Conservation (phyloP, 768 basidiomycete genomes). For the Phanerochaete sordida region DNA sequence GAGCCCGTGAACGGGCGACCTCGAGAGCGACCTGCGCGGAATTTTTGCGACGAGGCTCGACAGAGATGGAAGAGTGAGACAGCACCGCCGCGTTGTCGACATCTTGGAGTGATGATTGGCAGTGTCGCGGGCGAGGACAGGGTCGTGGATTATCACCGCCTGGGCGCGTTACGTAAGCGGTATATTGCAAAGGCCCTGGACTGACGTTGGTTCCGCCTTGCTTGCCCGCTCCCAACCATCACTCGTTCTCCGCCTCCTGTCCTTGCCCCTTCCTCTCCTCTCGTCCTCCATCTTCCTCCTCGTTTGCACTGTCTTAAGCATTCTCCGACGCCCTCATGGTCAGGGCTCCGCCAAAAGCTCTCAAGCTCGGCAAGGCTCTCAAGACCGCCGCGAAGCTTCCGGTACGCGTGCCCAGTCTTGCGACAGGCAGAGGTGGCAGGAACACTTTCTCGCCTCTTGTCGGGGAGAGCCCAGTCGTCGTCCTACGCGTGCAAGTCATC, state of each 20-base stretch:
- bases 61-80: too few species aligned
- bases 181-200: neutral
- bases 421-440: constrained; percentile 11
- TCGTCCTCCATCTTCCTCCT: neutral
- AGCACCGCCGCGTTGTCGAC: too few species aligned
- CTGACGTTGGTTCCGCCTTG: constrained; percentile 2
- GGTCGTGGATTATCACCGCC: too few species aligned
- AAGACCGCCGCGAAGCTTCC: constrained; percentile 57
- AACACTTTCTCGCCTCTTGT: constrained; percentile 40
- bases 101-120: neutral
- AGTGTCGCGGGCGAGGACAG: neutral
- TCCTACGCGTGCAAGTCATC: constrained; percentile 66
- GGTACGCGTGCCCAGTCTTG: constrained; percentile 38
- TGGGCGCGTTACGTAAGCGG: neutral
- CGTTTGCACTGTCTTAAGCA: neutral
- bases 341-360: constrained; percentile 34
- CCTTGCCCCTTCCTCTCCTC: neutral
- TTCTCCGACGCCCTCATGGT: constrained; percentile 19
- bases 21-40: too few species aligned
- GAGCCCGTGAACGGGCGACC: too few species aligned
- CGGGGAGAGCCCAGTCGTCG: constrained; percentile 64
- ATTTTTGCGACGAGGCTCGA: too few species aligned
- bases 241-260: neutral
- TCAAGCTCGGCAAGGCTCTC: constrained; percentile 58
- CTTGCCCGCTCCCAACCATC: neutral